Conservation (phyloP, 495 filamentous ascomycete genomes). For the Hypoxylon cercidicola region DNA sequence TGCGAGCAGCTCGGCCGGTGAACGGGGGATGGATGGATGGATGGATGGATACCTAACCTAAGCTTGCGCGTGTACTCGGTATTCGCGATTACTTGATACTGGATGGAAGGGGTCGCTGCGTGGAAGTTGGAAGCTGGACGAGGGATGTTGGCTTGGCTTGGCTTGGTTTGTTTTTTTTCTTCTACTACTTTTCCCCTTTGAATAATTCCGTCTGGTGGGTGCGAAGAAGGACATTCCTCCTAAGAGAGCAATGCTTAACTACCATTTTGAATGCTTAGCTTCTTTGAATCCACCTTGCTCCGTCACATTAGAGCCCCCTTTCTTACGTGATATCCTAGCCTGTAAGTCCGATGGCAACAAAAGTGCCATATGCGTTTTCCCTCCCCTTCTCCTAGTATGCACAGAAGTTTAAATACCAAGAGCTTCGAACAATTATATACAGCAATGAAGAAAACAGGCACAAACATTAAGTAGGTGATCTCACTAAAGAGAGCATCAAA, state of each 20-base stretch:
- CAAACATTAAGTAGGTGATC: too few relatives aligned
- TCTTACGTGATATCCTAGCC: constrained; percentile 13
- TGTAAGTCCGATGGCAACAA: constrained; percentile 4
- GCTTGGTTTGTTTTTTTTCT: constrained; percentile 5
- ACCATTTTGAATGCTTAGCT: background rate
- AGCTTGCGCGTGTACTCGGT: too few relatives aligned
- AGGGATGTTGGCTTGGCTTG: background rate
- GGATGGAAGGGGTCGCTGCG: background rate
- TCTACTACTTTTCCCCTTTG: constrained; percentile 14
- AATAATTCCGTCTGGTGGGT: constrained; percentile 20
- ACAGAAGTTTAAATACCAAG: background rate
- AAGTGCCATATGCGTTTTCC: constrained; percentile 1
- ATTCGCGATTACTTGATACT: background rate
- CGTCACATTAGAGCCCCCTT: constrained; percentile 15
- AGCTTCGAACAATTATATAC: constrained; percentile 17
- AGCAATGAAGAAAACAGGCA: background rate
- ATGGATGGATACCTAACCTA: too few relatives aligned
- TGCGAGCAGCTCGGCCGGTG: constrained; percentile 16
- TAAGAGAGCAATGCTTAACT: constrained; percentile 13
- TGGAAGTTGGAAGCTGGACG: constrained; percentile 1
- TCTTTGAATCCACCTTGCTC: constrained; percentile 7
- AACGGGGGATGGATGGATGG: too few relatives aligned
- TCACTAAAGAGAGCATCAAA: too few relatives aligned
- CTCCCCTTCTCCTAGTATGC: background rate
- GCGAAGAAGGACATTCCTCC: constrained; percentile 3